Conservation (phyloP, 2,329 filamentous ascomycete genomes). For the Beauveria caledonica region DNA sequence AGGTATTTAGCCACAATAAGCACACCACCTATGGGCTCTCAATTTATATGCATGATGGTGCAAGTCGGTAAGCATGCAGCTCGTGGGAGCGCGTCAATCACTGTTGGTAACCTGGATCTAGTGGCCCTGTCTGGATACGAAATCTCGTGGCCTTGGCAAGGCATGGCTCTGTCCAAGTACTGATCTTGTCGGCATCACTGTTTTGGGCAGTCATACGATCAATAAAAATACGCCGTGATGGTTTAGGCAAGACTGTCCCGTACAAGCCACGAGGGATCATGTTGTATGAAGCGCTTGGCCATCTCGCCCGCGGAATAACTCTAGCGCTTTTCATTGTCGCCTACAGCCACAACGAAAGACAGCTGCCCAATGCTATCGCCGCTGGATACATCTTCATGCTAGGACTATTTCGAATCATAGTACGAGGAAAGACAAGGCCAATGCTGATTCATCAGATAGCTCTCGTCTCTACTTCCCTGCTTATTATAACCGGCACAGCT, state of each 20-base stretch:
- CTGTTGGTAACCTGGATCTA: neutral
- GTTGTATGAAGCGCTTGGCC: neutral
- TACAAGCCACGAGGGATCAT: slow-evolving; percentile 1
- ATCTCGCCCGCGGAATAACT: neutral
- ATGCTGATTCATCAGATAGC: slow-evolving; percentile 40
- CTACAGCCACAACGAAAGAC: slow-evolving; percentile 8
- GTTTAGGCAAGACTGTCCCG: slow-evolving; percentile 1
- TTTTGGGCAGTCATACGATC: neutral
- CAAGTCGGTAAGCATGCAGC: neutral
- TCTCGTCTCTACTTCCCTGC: slow-evolving; percentile 23
- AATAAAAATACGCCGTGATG: neutral
- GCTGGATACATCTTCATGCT: slow-evolving; percentile 36
- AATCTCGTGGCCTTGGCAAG: neutral
- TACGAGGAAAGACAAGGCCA: slow-evolving; percentile 36
- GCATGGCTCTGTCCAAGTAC: neutral
- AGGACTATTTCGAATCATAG: slow-evolving; percentile 34
- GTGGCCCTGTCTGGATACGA: slow-evolving; percentile 2
- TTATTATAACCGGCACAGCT: slow-evolving; percentile 28
- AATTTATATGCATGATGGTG: neutral
- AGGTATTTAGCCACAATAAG: neutral
- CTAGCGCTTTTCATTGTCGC: neutral
- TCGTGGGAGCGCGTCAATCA: too few species aligned
- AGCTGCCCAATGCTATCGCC: slow-evolving; percentile 28
- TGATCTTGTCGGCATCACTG: neutral
- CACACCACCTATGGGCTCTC: neutral